Evolutionary conservation across 306 rosid species (phyloP), one percentile per base, ranked within the genome.

Genomic region (Quercus variabilis): DNA sequence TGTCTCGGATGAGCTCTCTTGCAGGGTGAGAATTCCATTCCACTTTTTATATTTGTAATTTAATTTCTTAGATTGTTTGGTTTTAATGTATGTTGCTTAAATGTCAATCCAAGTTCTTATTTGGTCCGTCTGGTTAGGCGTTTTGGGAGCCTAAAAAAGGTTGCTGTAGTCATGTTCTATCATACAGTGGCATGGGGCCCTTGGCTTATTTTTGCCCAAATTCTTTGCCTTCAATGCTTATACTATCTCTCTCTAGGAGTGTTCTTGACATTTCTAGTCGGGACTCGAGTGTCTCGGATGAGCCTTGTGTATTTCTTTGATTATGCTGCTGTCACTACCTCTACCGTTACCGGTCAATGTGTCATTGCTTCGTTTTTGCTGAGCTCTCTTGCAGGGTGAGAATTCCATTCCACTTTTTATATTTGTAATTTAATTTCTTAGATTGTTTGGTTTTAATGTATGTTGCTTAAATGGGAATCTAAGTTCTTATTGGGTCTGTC

Each of bases 181-280:
- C 98, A 98, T 79, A 30, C 97, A 51, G 81, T 84, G 70, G 96
- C 85, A 76, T 96, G 99, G 99, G 98, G 91, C 82, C 99, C 99
- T 81, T 90, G 91, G 96, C 97, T 93, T 64, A 93, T 96, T 86
- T 90, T 90, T 90, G 94, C 95, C 71, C 98, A 96, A 83, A 96
- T 96, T 78, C 81, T 93, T 62, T 93, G 89, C 81, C 90, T 96
- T 64, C 99, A 96, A 80, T 93, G 99, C 79, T 75, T 90, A 75
- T 93, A 93, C 82, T 96, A 96, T 80, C 81, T 86, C 59, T 91
- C 98, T 28, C 90, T 96, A 26, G 98, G 98, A 58, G 57, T 91
- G 19, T 78, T 93, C 52, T 78, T 96, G 84, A 88, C 90, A 3
- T 73, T 89, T 62, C 86, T 93, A 68, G 97, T 96, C 43, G 98